Base-by-base conservation (phyloP, 2,329 filamentous ascomycete genomes). In the Arthrobotrys megalospora region DNA sequence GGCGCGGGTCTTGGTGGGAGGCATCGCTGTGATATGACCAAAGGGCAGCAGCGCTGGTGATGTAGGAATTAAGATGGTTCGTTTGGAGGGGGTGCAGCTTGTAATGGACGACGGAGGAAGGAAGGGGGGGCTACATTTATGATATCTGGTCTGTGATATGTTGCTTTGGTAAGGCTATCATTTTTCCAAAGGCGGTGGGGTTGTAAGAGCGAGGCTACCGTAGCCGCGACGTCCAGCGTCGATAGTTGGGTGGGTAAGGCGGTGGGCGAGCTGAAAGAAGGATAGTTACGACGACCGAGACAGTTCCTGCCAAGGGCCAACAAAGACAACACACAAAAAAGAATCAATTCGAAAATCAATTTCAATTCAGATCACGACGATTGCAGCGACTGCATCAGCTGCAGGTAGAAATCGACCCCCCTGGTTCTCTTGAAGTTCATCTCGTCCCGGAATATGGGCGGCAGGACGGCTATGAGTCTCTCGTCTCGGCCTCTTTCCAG, bases 381-480 rank as follows among this genome's bases (percentile, higher is more conserved):
- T 28, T 78, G 75, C 6, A 78, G 41, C 11, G 75, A 72, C 34
- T 72, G 75, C 67, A 78, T 71, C 43, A 78, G 55, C 53, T 72
- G 75, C 47, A 78, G 45, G 47, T 78, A 78, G 45, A 78, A 78
- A 50, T 78, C 75, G 19, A 72, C 75, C 2, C 75, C 75, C 12
- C 75, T 52, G n/a, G 75, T 78, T 52, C 75, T 71, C 52, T 72
- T 67, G 45, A 78, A 78, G 32, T 78, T 78, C 75, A 78, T 78
- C 36, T 78, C 75, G 14, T 78, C 75, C 21, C 75, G 41, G 28
- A 78, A 78, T 52, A 78, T 78, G 14, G 67, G 62, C 19, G 75
- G 75, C 2, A 78, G 38, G n/a, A 78, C 55, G 19, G 67, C 62
- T 14, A 78, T 67, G 12, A 78, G 19, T 4, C 75, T 62, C 32